Evolutionary conservation across 306 rosid species (phyloP).

Genomic region (Acacia melanoxylon): DNA sequence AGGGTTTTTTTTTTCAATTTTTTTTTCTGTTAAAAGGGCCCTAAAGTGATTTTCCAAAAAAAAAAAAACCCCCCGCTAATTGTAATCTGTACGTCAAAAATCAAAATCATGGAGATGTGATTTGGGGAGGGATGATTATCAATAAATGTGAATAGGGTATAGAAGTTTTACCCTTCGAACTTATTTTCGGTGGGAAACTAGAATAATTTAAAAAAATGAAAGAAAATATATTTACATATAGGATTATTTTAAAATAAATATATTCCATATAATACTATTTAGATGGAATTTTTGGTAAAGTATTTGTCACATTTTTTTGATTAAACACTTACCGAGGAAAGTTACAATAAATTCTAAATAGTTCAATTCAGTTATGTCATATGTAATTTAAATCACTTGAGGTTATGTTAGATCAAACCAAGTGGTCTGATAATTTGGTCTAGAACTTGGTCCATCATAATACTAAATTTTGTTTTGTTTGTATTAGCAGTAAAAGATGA

Average conservation of each 20-base stretch:
- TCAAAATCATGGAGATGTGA: not conserved
- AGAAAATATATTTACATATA: not conserved
- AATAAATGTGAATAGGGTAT: not conserved
- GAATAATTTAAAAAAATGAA: not conserved
- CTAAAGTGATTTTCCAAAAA: too few species aligned
- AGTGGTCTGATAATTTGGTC: too few species aligned
- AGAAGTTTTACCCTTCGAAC: not conserved
- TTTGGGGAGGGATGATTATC: not conserved
- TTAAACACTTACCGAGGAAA: too few species aligned
- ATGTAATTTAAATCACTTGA: too few species aligned
- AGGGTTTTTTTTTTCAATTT: too few species aligned
- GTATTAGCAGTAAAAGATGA: too few species aligned
- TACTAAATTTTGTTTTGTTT: too few species aligned
- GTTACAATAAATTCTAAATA: not conserved
- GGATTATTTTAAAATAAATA: not conserved
- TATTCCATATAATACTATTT: not conserved
- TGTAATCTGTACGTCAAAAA: not conserved
- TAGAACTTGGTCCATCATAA: too few species aligned
- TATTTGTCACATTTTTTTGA: too few species aligned
- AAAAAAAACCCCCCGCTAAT: not conserved
- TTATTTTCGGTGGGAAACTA: not conserved
- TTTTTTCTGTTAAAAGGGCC: too few species aligned
- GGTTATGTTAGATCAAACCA: too few species aligned
- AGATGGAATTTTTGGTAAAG: not conserved
- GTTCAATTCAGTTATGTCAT: too few species aligned